Conservation (phyloP, 2,329 filamentous ascomycete species). For the Neodidymelliopsis sp. region DNA sequence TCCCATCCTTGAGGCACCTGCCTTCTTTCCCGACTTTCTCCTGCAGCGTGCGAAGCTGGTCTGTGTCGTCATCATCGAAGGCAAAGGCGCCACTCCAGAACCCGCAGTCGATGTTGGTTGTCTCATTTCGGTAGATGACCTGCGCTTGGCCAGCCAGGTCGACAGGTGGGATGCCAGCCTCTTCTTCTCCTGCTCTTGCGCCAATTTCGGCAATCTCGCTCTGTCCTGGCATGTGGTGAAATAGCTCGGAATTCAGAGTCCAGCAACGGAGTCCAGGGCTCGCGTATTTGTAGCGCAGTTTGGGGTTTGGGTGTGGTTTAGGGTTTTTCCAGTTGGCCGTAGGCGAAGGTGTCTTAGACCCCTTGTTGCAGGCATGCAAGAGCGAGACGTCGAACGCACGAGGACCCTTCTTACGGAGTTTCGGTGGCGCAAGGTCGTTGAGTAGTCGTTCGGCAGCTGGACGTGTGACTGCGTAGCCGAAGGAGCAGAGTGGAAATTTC, state of each 20-base stretch:
- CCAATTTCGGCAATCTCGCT: slow-evolving; percentile 50
- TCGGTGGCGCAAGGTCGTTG: slow-evolving; percentile 48
- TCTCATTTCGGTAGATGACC: slow-evolving; percentile 43
- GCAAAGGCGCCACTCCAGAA: slow-evolving; percentile 50
- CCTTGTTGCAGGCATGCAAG: slow-evolving; percentile 50
- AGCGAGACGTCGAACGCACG: slow-evolving; percentile 55
- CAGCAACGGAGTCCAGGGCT: slow-evolving; percentile 51
- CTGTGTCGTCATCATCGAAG: slow-evolving; percentile 42
- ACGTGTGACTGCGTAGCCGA: slow-evolving; percentile 54
- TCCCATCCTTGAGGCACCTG: slow-evolving; percentile 46
- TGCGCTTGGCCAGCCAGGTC: slow-evolving; percentile 45
- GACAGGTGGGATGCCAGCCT: slow-evolving; percentile 44
- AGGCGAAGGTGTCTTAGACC: slow-evolving; percentile 39
- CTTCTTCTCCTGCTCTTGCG: slow-evolving; percentile 36
- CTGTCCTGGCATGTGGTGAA: slow-evolving; percentile 53
- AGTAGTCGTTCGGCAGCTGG: slow-evolving; percentile 49
- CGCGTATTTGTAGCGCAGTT: slow-evolving; percentile 38
- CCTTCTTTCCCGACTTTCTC: slow-evolving; percentile 50
- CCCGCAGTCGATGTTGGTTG: slow-evolving; percentile 50
- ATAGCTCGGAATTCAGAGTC: slow-evolving; percentile 54
- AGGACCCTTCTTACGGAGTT: slow-evolving; percentile 35
- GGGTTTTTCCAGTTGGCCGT: slow-evolving; percentile 31
- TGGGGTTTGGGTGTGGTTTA: slow-evolving; percentile 29
- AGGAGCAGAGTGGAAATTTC: slow-evolving; percentile 55
- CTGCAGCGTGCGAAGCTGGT: slow-evolving; percentile 44